Evolutionary conservation across 2,329 filamentous ascomycete genomes (phyloP).

Genomic region (Penicillium sclerotiorum): DNA sequence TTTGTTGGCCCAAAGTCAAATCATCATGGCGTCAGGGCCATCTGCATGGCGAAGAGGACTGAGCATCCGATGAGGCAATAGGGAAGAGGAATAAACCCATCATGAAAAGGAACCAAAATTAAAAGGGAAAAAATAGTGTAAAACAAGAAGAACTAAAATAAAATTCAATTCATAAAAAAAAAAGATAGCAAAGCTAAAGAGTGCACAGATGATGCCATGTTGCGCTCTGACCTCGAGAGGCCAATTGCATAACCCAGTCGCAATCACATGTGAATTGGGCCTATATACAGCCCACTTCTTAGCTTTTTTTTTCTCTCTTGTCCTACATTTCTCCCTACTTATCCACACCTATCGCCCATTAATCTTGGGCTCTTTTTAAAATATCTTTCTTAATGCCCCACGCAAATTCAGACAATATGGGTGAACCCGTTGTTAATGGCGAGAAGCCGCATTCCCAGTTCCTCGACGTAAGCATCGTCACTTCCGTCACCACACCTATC

Average conservation of each 20-base stretch:
- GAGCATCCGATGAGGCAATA: neutral
- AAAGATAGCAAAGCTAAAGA: constrained; percentile 4
- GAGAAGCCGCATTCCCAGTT: constrained; percentile 54
- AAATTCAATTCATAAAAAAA: constrained; percentile 1
- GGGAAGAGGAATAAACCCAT: too few species aligned
- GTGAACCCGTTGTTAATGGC: constrained; percentile 53
- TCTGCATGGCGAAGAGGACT: constrained; percentile 1
- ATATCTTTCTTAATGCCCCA: constrained; percentile 48
- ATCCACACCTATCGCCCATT: neutral
- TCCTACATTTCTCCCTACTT: neutral
- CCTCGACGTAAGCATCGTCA: constrained; percentile 38
- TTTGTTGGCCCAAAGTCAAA: constrained; percentile 7
- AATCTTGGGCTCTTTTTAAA: neutral
- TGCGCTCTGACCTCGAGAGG: constrained; percentile 18
- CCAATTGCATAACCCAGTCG: constrained; percentile 25
- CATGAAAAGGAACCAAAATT: neutral
- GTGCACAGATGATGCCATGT: constrained; percentile 23
- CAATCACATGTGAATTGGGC: constrained; percentile 29
- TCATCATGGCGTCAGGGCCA: constrained; percentile 11
- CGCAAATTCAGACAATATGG: constrained; percentile 51
- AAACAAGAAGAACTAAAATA: constrained; percentile 1
- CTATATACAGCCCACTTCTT: constrained; percentile 17
- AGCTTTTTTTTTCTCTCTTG: constrained; percentile 5
- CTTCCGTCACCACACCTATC: neutral
- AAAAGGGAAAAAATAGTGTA: neutral